Conservation (phyloP, 192 early-diverging fungal species). For the Obelidium mucronatum region DNA sequence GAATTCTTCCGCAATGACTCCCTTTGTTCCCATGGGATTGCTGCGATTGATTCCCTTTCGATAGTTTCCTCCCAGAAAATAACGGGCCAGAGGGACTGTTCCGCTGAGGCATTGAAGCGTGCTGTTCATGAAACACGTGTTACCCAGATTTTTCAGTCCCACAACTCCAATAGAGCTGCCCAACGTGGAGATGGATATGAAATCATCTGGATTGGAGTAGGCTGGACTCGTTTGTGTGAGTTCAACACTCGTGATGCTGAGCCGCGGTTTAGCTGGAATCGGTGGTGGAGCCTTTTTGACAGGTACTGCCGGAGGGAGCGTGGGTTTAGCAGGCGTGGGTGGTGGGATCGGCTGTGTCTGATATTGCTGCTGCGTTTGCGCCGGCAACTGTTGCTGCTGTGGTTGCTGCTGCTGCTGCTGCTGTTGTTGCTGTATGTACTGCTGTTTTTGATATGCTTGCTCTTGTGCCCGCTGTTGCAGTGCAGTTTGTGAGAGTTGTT, state of each 20-base stretch:
- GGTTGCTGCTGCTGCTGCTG: constrained; percentile 14
- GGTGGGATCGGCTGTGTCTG: constrained; percentile 6
- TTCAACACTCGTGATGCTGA: constrained; percentile 36
- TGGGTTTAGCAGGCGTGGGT: not conserved
- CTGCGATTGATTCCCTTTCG: constrained; percentile 65
- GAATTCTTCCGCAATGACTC: constrained; percentile 78
- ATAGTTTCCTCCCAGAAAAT: constrained; percentile 59
- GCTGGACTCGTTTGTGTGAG: constrained; percentile 14
- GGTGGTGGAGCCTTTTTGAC: constrained; percentile 36
- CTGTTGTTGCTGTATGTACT: not conserved
- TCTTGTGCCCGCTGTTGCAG: not conserved
- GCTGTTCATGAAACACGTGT: constrained; percentile 94
- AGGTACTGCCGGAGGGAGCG: not conserved
- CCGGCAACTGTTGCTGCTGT: not conserved
- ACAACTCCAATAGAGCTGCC: constrained; percentile 46
- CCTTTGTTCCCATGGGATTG: constrained; percentile 78
- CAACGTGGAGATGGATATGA: constrained; percentile 27
- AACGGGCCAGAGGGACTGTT: constrained; percentile 62
- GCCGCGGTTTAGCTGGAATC: constrained; percentile 40
- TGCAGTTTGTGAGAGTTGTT: not conserved
- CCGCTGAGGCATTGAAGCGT: constrained; percentile 87
- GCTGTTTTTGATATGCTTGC: not conserved
- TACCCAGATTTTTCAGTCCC: constrained; percentile 84
- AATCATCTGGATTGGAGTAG: constrained; percentile 27
- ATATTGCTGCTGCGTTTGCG: not conserved